These are phyloP conservation scores for Lachnellula occidentalis DNA, from an alignment of 2,329 filamentous ascomycete genomes.

Conservation along the genomic window DNA sequence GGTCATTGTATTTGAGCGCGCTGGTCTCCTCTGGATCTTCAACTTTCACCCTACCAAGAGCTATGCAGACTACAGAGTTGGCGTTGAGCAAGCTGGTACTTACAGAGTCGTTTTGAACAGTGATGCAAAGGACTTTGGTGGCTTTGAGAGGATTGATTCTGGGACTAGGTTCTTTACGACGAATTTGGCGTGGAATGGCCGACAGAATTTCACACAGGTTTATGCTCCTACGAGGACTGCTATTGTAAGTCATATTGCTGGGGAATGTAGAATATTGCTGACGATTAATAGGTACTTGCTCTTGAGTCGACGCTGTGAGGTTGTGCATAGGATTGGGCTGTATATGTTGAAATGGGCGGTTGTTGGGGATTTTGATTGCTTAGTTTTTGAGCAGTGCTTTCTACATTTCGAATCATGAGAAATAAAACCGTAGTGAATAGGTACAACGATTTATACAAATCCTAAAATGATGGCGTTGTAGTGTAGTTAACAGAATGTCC, in stretches of 20 bases:
- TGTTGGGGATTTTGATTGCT: neutral
- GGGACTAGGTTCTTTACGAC: conserved; percentile 90
- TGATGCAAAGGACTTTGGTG: conserved; percentile 73
- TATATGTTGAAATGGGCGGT: neutral
- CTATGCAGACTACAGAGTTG: conserved; percentile 88
- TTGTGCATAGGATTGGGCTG: neutral
- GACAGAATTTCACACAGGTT: conserved; percentile 86
- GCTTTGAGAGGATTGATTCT: conserved; percentile 70
- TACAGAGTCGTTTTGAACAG: conserved; percentile 83
- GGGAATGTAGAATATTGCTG: conserved; percentile 2
- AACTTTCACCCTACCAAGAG: conserved; percentile 87
- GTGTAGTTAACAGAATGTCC: too few relatives aligned
- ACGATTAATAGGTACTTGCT: conserved; percentile 29
- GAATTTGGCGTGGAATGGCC: conserved; percentile 80
- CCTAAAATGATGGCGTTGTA: too few relatives aligned
- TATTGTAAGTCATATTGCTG: conserved; percentile 52
- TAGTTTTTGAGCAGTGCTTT: neutral
- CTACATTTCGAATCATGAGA: too few relatives aligned
- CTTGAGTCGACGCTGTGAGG: conserved; percentile 32
- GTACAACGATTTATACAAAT: too few relatives aligned
- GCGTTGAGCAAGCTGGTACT: conserved; percentile 76
- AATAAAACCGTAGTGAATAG: too few relatives aligned
- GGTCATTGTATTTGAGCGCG: conserved; percentile 91
- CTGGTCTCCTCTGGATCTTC: conserved; percentile 86
- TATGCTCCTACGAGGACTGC: conserved; percentile 84